Evolutionary conservation across 2,329 filamentous ascomycete genomes (phyloP).

Genomic region (Chaetomium olivaceum): DNA sequence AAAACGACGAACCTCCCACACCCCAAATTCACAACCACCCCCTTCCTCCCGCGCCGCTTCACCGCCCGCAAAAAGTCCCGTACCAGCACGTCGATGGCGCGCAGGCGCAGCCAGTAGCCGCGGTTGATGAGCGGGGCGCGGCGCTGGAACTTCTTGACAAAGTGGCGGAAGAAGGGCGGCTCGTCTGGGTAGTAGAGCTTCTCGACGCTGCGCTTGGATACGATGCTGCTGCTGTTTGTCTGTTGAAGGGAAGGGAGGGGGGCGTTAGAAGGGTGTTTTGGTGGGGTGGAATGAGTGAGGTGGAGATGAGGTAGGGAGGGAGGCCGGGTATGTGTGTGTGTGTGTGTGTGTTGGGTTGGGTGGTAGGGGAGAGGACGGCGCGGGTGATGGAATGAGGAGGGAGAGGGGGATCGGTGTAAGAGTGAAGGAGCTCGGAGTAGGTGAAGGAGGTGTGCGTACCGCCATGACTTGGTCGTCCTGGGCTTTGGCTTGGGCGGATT

Average conservation of each 20-base stretch:
- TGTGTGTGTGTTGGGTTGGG: not conserved
- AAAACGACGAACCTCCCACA: slow-evolving; percentile 75
- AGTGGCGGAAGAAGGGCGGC: slow-evolving; percentile 82
- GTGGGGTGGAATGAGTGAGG: too few relatives aligned
- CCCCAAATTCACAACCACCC: slow-evolving; percentile 79
- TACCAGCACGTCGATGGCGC: slow-evolving; percentile 75
- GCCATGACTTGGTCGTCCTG: slow-evolving; percentile 56
- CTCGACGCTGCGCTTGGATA: slow-evolving; percentile 92
- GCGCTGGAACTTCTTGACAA: slow-evolving; percentile 80
- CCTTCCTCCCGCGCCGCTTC: slow-evolving; percentile 53
- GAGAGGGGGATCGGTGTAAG: not conserved
- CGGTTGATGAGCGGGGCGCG: slow-evolving; percentile 88
- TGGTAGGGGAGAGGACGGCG: not conserved
- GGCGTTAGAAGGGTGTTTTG: too few relatives aligned
- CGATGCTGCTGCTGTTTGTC: slow-evolving; percentile 90
- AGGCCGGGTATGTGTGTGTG: too few relatives aligned
- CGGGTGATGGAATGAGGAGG: not conserved
- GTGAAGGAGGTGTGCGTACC: slow-evolving; percentile 39
- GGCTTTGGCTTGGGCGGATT: slow-evolving; percentile 31
- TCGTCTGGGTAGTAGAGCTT: slow-evolving; percentile 76
- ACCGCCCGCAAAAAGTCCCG: slow-evolving; percentile 62
- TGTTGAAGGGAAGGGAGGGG: slow-evolving; percentile 36
- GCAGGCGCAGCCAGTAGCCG: slow-evolving; percentile 84
- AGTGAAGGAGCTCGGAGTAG: not conserved
- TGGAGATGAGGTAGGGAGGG: too few relatives aligned